phyloP scores from a whole-genome alignment of 129 eudicot species.

The Flaveria sonorensis region DNA sequence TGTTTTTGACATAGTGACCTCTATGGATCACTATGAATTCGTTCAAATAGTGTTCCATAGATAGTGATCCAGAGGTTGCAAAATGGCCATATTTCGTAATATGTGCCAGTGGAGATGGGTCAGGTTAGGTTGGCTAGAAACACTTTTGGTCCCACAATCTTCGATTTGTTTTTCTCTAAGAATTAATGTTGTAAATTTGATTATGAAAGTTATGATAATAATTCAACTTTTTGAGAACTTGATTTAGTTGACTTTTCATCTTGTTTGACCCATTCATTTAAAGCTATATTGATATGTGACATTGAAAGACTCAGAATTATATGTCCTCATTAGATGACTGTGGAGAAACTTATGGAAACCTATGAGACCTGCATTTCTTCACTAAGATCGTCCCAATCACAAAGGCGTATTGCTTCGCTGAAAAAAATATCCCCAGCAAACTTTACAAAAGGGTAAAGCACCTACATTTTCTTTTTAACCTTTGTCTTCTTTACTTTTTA shows the following conservation, averaged over 20 bases:
- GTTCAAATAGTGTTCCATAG: too few species aligned
- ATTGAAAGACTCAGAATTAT: slow-evolving; percentile 2
- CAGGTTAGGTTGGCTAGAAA: background rate
- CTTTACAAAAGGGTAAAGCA: slow-evolving; percentile 74
- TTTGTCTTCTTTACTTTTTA: background rate
- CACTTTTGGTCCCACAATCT: background rate
- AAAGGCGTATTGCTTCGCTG: slow-evolving; percentile 60
- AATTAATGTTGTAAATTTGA: background rate
- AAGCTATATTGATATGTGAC: background rate
- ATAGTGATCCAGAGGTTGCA: background rate
- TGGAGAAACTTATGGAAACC: slow-evolving; percentile 55
- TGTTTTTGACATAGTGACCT: background rate
- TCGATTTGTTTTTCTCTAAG: background rate
- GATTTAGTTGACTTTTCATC: background rate
- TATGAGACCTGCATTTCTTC: slow-evolving; percentile 66
- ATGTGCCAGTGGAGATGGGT: background rate
- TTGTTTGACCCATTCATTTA: background rate
- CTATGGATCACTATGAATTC: too few species aligned
- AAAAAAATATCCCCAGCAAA: slow-evolving; percentile 77
- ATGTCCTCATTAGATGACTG: slow-evolving; percentile 49
- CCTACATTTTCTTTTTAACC: background rate
- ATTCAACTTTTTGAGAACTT: background rate
- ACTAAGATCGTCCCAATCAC: slow-evolving; percentile 63
- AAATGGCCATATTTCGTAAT: background rate
- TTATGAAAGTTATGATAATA: background rate